Evolutionary conservation across 2,329 filamentous ascomycete genomes (phyloP).

Genomic region (Ophiostoma australiae): DNA sequence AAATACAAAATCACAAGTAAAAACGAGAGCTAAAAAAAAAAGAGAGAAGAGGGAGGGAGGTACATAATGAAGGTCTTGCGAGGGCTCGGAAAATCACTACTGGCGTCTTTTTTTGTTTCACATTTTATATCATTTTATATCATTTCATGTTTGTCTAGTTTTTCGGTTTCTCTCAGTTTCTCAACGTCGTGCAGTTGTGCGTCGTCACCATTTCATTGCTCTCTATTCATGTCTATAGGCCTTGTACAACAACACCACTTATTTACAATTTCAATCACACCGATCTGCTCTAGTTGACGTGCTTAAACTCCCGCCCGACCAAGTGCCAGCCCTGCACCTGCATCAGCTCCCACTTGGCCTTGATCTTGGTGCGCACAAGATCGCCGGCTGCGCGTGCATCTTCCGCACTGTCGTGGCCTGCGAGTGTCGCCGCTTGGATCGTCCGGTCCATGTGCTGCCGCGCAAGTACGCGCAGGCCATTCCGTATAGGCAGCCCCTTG

Average conservation of each 20-base stretch:
- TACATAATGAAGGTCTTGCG: slow-evolving; percentile 12
- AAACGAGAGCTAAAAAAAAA: not conserved
- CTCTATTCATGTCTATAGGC: slow-evolving; percentile 10
- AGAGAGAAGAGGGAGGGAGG: slow-evolving; percentile 2
- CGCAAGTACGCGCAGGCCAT: slow-evolving; percentile 71
- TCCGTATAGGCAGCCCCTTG: slow-evolving; percentile 68
- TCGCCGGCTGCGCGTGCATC: slow-evolving; percentile 88
- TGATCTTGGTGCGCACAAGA: slow-evolving; percentile 67
- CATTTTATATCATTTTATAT: not conserved
- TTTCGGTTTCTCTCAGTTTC: no score
- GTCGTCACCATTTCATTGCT: slow-evolving; percentile 4
- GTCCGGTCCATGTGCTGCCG: slow-evolving; percentile 63
- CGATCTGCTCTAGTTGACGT: not conserved
- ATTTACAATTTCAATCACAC: not conserved
- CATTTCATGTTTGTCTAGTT: not conserved
- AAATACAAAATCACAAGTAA: not conserved
- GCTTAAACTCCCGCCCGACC: slow-evolving; percentile 22
- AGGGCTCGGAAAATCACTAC: slow-evolving; percentile 23
- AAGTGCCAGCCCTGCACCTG: slow-evolving; percentile 63
- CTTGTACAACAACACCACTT: slow-evolving; percentile 22
- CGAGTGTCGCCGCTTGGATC: slow-evolving; percentile 57
- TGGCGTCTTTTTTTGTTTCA: slow-evolving; percentile 20
- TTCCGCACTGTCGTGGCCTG: slow-evolving; percentile 86
- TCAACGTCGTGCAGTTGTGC: not conserved
- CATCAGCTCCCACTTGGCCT: slow-evolving; percentile 64